Evolutionary conservation across 495 filamentous ascomycete species (phyloP).

Genomic region (Podospora tetraspora): DNA sequence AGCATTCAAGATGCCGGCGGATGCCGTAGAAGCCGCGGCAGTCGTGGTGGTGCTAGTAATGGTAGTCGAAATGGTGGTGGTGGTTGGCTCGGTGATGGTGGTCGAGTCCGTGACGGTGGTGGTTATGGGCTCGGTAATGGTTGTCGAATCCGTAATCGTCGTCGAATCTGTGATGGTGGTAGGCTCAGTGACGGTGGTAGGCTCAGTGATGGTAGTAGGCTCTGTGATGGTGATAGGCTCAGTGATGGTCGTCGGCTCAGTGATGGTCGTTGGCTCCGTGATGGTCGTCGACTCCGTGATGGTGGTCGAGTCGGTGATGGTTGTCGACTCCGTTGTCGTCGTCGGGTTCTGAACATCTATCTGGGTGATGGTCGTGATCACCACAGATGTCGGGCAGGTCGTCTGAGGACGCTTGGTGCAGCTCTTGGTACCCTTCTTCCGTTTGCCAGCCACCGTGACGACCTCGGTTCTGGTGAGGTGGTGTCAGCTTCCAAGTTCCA

Average conservation of each 20-base stretch:
- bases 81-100: background rate
- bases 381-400: background rate
- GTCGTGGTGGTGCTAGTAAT: background rate
- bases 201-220: background rate
- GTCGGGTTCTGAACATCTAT: background rate
- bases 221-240: background rate
- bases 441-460: background rate
- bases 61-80: background rate
- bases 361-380: slow-evolving; percentile 1
- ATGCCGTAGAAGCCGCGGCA: background rate
- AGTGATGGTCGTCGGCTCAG: background rate
- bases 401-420: background rate
- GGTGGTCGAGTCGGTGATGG: background rate
- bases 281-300: background rate
- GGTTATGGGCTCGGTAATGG: background rate
- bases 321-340: background rate
- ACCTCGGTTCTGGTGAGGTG: background rate
- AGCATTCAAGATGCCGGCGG: background rate
- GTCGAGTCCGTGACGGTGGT: background rate
- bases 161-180: background rate
- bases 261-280: background rate
- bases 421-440: background rate
- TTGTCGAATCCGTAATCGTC: too few species aligned
- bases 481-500: background rate
- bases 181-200: background rate